These are phyloP conservation scores for Trametes sp. DNA, from an alignment of 1,284 basidiomycete species.

Conservation along the genomic window DNA sequence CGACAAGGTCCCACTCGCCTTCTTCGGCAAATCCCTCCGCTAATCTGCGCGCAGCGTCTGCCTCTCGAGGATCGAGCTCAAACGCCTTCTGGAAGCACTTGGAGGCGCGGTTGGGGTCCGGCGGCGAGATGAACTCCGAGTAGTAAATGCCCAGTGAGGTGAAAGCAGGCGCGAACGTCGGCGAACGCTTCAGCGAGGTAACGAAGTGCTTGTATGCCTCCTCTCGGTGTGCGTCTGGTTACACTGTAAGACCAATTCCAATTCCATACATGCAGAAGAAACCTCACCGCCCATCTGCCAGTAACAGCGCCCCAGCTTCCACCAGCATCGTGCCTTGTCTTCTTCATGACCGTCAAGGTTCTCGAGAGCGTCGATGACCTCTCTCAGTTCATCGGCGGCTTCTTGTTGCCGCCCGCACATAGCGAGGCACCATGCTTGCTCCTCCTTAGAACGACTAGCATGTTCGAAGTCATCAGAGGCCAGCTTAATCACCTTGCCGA, in stretches of 20 bases:
- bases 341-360: constrained; percentile 57
- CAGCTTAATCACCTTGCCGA: constrained; percentile 58
- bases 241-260: constrained; percentile 11
- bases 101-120: constrained; percentile 85
- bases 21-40: constrained; percentile 94
- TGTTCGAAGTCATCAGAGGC: constrained; percentile 55
- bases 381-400: constrained; percentile 65
- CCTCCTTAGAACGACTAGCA: constrained; percentile 80
- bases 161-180: constrained; percentile 89
- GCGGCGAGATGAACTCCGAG: constrained; percentile 70
- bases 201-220: constrained; percentile 87
- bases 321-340: constrained; percentile 82
- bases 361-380: constrained; percentile 66
- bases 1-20: constrained; percentile 95
- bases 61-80: constrained; percentile 92
- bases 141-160: constrained; percentile 96
- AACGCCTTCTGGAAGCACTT: constrained; percentile 99
- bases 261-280: not conserved
- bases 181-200: constrained; percentile 77
- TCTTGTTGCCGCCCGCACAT: constrained; percentile 61
- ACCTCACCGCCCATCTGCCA: constrained; percentile 79
- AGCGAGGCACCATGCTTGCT: constrained; percentile 87
- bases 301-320: constrained; percentile 82
- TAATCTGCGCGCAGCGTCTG: constrained; percentile 83
- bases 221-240: constrained; percentile 53